Evolutionary conservation across 805 yeast genomes (phyloP), one percentile per base, ranked within the genome.

Genomic region (Schwanniomyces yamadae): DNA sequence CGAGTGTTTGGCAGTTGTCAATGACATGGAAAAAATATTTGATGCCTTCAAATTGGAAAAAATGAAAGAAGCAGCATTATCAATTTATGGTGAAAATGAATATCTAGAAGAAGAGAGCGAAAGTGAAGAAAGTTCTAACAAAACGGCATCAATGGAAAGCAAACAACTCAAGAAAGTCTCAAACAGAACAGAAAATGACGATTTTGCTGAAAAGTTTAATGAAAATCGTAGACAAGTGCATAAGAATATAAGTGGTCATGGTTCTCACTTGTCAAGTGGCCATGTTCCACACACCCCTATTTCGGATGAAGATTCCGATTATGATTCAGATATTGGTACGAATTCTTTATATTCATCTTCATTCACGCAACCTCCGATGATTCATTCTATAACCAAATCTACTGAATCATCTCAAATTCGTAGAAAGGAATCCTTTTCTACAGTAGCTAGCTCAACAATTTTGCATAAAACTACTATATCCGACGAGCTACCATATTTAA

Each of bases 1-100:
- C 59, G 88, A 83, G 50, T 82, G 87, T 46, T 65, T 82, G 36
- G 77, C 78, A 0, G 80, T 81, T 20, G 77, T 83, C 19, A 71
- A 71, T 40, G 89, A 82, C 45, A 80, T 83, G 59, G 89, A 82
- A 49, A 73, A 78, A 45, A 83, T 83, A 88, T 82, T 80, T 54
- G 82, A 79, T 30, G 72, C 78, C 0, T 67, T 56, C 46, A 67
- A 64, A 41, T 44, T 63, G 25, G 72, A 68, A 33, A 54, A 50
- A 27, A 50, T 56, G 6, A 54, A 49, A 29, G 50, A 54, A 26
- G 40, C 42, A 8, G 46, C 49, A 9, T 29, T 35, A 23, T 19
- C 15, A 4, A 26, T 31, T 7, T 18, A 35, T 27, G 32, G 35
- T 27, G 17, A 30, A 21, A 32, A 25, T 15, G 17, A 26, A 14